Conservation (phyloP, 1,284 basidiomycete species). For the Cutaneotrichosporon mucoides region DNA sequence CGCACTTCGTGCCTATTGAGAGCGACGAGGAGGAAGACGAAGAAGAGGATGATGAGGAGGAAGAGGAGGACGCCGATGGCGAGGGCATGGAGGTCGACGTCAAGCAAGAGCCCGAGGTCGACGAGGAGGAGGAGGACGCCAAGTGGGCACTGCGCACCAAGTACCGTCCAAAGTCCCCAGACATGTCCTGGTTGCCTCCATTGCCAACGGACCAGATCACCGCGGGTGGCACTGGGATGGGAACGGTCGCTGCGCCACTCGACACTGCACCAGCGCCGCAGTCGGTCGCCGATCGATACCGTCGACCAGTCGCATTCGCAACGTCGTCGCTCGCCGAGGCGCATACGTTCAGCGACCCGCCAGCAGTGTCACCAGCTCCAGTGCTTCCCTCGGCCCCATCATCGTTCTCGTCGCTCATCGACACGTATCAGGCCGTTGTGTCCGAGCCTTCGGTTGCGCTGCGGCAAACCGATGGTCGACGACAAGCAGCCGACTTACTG, state of each 20-base stretch:
- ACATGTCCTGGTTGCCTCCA: conserved; percentile 38
- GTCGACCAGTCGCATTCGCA: conserved; percentile 29
- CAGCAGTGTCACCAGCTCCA: conserved; percentile 10
- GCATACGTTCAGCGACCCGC: conserved; percentile 24
- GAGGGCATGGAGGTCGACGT: conserved; percentile 7
- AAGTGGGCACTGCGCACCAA: not conserved
- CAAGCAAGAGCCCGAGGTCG: conserved; percentile 12
- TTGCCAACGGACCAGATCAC: conserved; percentile 21
- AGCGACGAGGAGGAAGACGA: conserved; percentile 18
- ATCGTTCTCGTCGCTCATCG: conserved; percentile 33
- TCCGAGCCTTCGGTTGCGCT: conserved; percentile 33
- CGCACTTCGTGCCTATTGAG: conserved; percentile 24
- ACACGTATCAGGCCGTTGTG: conserved; percentile 28
- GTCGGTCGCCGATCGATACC: conserved; percentile 38
- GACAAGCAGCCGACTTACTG: conserved; percentile 36
- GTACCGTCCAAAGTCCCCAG: conserved; percentile 17
- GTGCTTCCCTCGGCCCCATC: conserved; percentile 24
- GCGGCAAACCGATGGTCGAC: conserved; percentile 30
- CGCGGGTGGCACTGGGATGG: not conserved
- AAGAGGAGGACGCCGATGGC: conserved; percentile 5
- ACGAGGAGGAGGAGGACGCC: conserved; percentile 6
- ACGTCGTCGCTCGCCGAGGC: conserved; percentile 32
- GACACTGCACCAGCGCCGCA: conserved; percentile 17
- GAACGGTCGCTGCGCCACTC: not conserved
- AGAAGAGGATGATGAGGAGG: conserved; percentile 11